A percentile compares a stretch with the other conserved stretches of the same genome.
Evolutionary conservation across 495 filamentous ascomycete genomes (phyloP).

Genomic region (Oidiodendron maius): DNA sequence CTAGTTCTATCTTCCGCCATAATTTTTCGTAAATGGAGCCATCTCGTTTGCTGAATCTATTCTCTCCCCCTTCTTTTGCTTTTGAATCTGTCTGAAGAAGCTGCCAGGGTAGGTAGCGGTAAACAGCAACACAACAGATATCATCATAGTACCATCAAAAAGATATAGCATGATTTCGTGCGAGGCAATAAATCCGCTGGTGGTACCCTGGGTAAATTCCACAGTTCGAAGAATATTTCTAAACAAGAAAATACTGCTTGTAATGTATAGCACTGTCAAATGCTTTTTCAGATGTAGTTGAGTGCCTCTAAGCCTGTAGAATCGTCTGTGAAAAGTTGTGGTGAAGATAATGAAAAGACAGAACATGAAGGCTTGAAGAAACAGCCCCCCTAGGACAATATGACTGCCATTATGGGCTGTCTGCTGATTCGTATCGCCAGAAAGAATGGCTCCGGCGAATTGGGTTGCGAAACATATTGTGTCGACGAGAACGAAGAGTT

Average conservation of each 20-base stretch:
- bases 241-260: conserved; percentile 47
- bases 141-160: conserved; percentile 22
- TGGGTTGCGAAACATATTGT: conserved; percentile 35
- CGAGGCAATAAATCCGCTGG: conserved; percentile 28
- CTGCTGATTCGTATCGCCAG: conserved; percentile 26
- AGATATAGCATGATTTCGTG: conserved; percentile 16
- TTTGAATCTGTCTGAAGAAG: conserved; percentile 7
- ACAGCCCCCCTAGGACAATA: conserved; percentile 35
- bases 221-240: conserved; percentile 50
- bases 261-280: conserved; percentile 43
- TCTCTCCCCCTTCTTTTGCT: not conserved
- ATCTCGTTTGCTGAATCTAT: not conserved
- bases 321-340: conserved; percentile 26
- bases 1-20: no score
- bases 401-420: conserved; percentile 29
- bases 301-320: not conserved
- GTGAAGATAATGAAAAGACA: conserved; percentile 38
- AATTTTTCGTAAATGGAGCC: no score
- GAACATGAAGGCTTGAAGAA: conserved; percentile 45
- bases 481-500: conserved; percentile 37
- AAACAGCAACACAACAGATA: conserved; percentile 17
- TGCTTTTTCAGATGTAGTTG: conserved; percentile 38
- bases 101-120: conserved; percentile 8
- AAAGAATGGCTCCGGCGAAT: conserved; percentile 24
- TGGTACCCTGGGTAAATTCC: conserved; percentile 50